phyloP scores from a whole-genome alignment of 176 grass and related monocot species.

The Oryza coarctata region DNA sequence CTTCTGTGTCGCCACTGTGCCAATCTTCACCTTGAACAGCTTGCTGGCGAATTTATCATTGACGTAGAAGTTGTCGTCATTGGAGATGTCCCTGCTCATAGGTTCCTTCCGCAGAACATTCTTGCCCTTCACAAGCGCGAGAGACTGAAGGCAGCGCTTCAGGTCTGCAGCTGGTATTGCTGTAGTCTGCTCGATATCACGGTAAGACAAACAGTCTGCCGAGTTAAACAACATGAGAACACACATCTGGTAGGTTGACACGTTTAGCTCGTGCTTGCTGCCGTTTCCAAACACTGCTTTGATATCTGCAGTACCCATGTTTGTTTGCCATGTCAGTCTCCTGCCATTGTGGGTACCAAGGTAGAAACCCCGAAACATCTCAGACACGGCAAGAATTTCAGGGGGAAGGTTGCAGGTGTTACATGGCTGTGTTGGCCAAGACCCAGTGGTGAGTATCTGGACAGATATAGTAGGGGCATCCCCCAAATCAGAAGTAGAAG shows the following conservation, averaged over 20 bases:
- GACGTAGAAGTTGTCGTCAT: slow-evolving; percentile 68
- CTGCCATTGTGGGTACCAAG: slow-evolving; percentile 87
- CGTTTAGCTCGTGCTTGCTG: slow-evolving; percentile 78
- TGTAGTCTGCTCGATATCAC: slow-evolving; percentile 72
- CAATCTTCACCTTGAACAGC: slow-evolving; percentile 83
- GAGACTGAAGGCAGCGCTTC: slow-evolving; percentile 78
- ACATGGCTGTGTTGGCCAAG: slow-evolving; percentile 77
- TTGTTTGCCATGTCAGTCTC: slow-evolving; percentile 84
- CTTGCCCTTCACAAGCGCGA: slow-evolving; percentile 80
- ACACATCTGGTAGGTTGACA: slow-evolving; percentile 93
- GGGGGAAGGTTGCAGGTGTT: slow-evolving; percentile 68
- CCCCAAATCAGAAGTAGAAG: slow-evolving; percentile 37
- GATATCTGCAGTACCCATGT: slow-evolving; percentile 79
- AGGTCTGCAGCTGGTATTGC: slow-evolving; percentile 62
- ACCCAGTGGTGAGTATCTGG: slow-evolving; percentile 83
- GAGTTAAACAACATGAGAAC: slow-evolving; percentile 81
- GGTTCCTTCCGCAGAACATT: slow-evolving; percentile 85
- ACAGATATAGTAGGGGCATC: slow-evolving; percentile 62
- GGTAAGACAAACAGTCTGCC: slow-evolving; percentile 52
- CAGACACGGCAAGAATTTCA: slow-evolving; percentile 64
- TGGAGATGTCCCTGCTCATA: slow-evolving; percentile 81
- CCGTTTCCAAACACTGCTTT: slow-evolving; percentile 77
- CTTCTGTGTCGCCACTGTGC: slow-evolving; percentile 62
- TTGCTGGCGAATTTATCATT: slow-evolving; percentile 88
- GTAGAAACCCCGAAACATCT: slow-evolving; percentile 73